These are phyloP conservation scores for Arctium minus DNA, from an alignment of 129 eudicot genomes.

Conservation along the genomic window DNA sequence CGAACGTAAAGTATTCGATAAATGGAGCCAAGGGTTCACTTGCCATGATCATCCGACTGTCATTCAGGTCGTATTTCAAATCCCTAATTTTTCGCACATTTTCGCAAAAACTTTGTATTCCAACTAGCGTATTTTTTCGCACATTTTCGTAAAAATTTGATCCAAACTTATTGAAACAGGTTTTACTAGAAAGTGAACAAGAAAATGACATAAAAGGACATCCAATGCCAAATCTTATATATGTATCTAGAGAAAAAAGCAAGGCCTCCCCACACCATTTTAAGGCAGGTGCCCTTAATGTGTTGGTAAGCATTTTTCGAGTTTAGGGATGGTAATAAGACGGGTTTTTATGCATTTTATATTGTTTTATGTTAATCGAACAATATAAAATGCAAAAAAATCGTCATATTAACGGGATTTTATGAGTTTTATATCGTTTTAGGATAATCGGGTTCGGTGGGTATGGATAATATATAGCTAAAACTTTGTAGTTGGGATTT, in stretches of 20 bases:
- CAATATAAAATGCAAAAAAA: too few relatives aligned
- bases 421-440: too few relatives aligned
- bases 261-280: slow-evolving; percentile 49
- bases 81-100: neutral
- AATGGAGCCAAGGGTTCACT: slow-evolving; percentile 52
- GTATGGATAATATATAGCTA: too few relatives aligned
- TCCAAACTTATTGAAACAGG: slow-evolving; percentile 26
- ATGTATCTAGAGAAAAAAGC: slow-evolving; percentile 65
- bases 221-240: slow-evolving; percentile 70
- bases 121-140: too few relatives aligned
- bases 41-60: slow-evolving; percentile 58
- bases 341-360: too few relatives aligned
- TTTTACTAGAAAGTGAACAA: slow-evolving; percentile 40
- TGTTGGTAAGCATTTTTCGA: slow-evolving; percentile 40
- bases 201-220: slow-evolving; percentile 42
- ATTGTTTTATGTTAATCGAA: too few relatives aligned
- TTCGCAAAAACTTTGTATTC: neutral
- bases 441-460: too few relatives aligned
- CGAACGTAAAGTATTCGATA: slow-evolving; percentile 22
- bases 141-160: neutral
- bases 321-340: too few relatives aligned
- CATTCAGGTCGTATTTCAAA: slow-evolving; percentile 43
- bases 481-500: neutral
- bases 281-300: slow-evolving; percentile 91
- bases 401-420: too few relatives aligned